phyloP scores from a whole-genome alignment of 2,329 filamentous ascomycete species.

The Pseudogymnoascus sp. region DNA sequence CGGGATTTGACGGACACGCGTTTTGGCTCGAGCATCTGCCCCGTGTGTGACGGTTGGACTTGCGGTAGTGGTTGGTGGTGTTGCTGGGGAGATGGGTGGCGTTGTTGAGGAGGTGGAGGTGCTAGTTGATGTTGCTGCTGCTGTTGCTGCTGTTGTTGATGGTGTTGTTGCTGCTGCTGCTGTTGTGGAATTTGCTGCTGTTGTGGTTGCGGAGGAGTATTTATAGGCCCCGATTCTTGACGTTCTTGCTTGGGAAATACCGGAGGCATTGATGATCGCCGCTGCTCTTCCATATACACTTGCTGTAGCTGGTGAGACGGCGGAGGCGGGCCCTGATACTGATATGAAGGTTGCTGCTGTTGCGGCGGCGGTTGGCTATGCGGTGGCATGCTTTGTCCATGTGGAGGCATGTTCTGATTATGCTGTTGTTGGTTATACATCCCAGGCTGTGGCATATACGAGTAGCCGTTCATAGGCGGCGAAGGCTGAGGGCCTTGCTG shows the following conservation, averaged over 20 bases:
- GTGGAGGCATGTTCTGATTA: constrained; percentile 18
- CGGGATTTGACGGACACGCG: constrained; percentile 44
- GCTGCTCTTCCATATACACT: constrained; percentile 67
- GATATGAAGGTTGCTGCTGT: constrained; percentile 27
- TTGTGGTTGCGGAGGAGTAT: constrained; percentile 45
- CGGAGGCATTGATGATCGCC: constrained; percentile 65
- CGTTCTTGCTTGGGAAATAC: constrained; percentile 53
- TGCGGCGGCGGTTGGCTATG: constrained; percentile 30
- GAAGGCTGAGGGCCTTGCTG: constrained; percentile 51
- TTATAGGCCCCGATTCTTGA: constrained; percentile 39
- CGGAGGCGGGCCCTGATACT: constrained; percentile 32
- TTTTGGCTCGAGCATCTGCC: constrained; percentile 40
- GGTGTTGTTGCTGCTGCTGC: constrained; percentile 43
- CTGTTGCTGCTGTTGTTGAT: constrained; percentile 38
- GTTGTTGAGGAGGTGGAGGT: constrained; percentile 13
- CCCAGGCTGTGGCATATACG: constrained; percentile 76
- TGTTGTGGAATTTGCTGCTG: constrained; percentile 51
- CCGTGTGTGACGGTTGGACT: constrained; percentile 43
- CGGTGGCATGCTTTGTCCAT: constrained; percentile 26
- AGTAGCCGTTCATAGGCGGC: constrained; percentile 63
- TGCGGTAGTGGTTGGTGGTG: constrained; percentile 30
- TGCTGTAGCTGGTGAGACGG: constrained; percentile 47
- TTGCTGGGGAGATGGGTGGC: constrained; percentile 23
- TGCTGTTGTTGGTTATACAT: constrained; percentile 65
- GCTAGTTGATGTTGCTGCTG: constrained; percentile 29